Evolutionary conservation across 345 rosid species (phyloP), one percentile per base, ranked within the genome.

Genomic region (Syzygium aqueum): DNA sequence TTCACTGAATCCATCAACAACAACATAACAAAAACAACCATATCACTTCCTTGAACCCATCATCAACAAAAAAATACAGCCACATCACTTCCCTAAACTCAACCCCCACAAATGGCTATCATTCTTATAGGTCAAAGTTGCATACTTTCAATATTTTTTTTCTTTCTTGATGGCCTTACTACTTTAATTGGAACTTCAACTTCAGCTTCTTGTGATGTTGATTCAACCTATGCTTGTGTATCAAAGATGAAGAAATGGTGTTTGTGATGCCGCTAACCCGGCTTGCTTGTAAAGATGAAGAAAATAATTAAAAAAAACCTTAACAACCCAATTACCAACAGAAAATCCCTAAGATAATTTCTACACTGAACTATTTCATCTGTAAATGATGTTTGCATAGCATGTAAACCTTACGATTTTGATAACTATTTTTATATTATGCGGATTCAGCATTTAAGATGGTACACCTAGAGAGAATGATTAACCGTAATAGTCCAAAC

Each of bases 401-500:
- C 37, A 63, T 63, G 73, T 30, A 63, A 63, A 63, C 73, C 19
- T 63, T 14, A 65, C 2, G 22, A 30, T 65, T 65, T 4, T 19
- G 21, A 8, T 30, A 65, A 65, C 11, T 2, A 65, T 65, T 67
- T 67, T 25, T 67, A 67, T 67, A 67, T 7, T 67, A 67, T 19
- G 3, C 9, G 11, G 49, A 67, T 67, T 33, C 46, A 33, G 25
- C 80, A 67, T 67, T 12, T 13, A 2, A 33, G 46, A 33, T 67
- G 33, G n/a, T 11, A 10, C 27, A 21, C 37, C 53, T 43, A 33
- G 40, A 0, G 8, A 8, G n/a, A 51, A 51, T 61, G 77, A 56
- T 33, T 40, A 77, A 51, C 22, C 17, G 30, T 49, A 77, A 27
- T 67, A 84, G 83, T 11, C 87, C 86, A 65, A 30, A 93, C 95